Evolutionary conservation across 2,329 filamentous ascomycete genomes (phyloP), one percentile per base, ranked within the genome.

Genomic region (Cladobotryum mycophilum): DNA sequence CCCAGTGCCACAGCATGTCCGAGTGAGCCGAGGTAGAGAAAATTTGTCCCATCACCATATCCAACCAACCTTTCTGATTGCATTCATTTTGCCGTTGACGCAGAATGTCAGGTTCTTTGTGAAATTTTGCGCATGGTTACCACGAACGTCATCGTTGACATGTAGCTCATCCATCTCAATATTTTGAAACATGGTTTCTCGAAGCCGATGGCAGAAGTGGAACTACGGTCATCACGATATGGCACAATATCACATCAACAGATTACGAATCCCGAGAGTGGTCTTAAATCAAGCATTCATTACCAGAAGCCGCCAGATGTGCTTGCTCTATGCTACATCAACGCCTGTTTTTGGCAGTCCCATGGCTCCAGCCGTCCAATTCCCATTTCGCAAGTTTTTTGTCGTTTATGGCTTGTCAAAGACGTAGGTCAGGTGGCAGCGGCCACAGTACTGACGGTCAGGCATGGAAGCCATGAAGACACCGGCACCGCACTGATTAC

Each of bases 401-500:
- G 52, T 60, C 48, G 30, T 56, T 76, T 78, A 79, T 66, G 76
- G 76, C 78, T 85, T 84, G 74, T 85, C 82, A 69, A 85, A 85
- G 71, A 85, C 82, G 75, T 86, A 86, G 74, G 82, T 85, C 58
- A 85, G 74, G 73, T 85, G 82, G 81, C 82, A 86, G 60, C 81
- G 80, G 64, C 82, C 82, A 64, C 90, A 96, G 86, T 96, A 96
- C 80, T 99, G 95, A 74, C 93, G 89, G 80, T 99, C 95, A 79
- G 95, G 87, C 91, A 97, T 97, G 73, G 93, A 89, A 73, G 93
- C 93, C 93, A 99, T 99, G 88, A 99, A 99, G 81, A 99, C 86
- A 91, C 93, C 93, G 68, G 95, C 93, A 84, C 93, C 93, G 77
- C 93, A 99, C 90, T 95, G 58, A 17, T 17, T 38, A 11, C 36